These are phyloP conservation scores for Cordyceps militaris DNA, from an alignment of 2,329 filamentous ascomycete genomes.

Conservation along the genomic window DNA sequence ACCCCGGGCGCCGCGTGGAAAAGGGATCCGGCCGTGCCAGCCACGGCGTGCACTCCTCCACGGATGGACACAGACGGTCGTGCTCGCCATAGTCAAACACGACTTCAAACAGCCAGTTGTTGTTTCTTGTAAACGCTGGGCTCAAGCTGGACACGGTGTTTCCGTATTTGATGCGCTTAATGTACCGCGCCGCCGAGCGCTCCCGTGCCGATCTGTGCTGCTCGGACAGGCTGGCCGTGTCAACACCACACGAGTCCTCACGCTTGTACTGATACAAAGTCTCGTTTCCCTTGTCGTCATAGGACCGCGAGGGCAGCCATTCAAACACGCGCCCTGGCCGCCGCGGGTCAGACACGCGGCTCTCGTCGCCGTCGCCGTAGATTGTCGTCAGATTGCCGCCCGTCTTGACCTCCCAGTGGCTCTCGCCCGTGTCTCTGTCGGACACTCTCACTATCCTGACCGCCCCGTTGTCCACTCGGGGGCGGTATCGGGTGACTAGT, in stretches of 20 bases:
- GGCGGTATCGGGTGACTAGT: constrained; percentile 17
- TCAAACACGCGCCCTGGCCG: constrained; percentile 16
- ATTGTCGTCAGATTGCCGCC: constrained; percentile 13
- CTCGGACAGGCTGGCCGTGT: neutral
- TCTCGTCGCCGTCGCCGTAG: constrained; percentile 14
- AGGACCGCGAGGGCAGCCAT: constrained; percentile 19
- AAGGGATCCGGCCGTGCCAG: constrained; percentile 22
- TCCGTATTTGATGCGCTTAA: constrained; percentile 20
- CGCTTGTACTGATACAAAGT: constrained; percentile 17
- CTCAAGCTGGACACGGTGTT: constrained; percentile 12
- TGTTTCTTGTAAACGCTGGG: neutral
- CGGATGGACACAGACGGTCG: constrained; percentile 15
- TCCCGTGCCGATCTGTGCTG: neutral
- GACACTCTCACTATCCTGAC: constrained; percentile 17
- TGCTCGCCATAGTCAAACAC: constrained; percentile 32
- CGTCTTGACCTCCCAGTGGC: constrained; percentile 18
- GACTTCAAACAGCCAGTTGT: constrained; percentile 25
- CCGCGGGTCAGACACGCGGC: constrained; percentile 3
- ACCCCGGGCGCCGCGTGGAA: constrained; percentile 21
- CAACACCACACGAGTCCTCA: constrained; percentile 16
- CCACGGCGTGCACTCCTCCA: constrained; percentile 17
- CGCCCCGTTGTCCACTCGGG: constrained; percentile 16
- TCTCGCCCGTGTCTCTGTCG: constrained; percentile 5
- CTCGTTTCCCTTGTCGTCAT: constrained; percentile 20
- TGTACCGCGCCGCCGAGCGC: constrained; percentile 13